Evolutionary conservation across 2,329 filamentous ascomycete species (phyloP).

Genomic region (Cladosporium oxysporum): DNA sequence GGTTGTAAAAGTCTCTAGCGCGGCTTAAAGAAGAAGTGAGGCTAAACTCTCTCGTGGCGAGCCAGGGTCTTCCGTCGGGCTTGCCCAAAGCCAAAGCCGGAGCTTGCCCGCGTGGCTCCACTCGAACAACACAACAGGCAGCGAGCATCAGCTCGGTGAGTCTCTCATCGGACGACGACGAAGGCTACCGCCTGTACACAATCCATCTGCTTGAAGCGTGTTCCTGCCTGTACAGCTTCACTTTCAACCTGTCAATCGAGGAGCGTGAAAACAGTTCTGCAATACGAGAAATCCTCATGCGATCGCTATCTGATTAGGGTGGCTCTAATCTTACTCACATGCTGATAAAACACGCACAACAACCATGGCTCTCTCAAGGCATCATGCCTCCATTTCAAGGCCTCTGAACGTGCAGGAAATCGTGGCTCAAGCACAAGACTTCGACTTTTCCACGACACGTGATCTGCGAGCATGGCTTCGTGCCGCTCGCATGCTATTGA

Average conservation of each 20-base stretch:
- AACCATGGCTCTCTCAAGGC: conserved; percentile 34
- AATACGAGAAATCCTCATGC: not conserved
- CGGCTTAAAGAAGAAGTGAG: not conserved
- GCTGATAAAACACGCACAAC: not conserved
- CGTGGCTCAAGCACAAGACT: conserved; percentile 71
- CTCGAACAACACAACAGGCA: not conserved
- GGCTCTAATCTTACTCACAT: not conserved
- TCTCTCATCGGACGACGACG: not conserved
- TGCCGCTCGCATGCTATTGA: conserved; percentile 34
- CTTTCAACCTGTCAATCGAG: not conserved
- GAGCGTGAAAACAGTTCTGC: not conserved
- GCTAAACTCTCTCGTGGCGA: not conserved
- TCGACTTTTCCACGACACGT: conserved; percentile 76
- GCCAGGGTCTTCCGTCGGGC: not conserved
- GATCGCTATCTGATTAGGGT: not conserved
- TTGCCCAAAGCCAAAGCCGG: not conserved
- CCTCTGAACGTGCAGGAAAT: conserved; percentile 55
- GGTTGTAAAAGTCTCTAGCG: not conserved
- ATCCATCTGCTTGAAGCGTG: not conserved
- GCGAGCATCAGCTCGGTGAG: not conserved
- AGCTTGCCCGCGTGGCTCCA: not conserved
- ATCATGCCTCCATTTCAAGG: conserved; percentile 29
- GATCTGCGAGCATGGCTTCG: conserved; percentile 56
- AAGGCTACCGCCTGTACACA: not conserved
- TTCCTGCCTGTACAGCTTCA: not conserved